These are phyloP conservation scores for Xylariaceae sp. DNA, from an alignment of 2,329 filamentous ascomycete genomes.

Conservation along the genomic window DNA sequence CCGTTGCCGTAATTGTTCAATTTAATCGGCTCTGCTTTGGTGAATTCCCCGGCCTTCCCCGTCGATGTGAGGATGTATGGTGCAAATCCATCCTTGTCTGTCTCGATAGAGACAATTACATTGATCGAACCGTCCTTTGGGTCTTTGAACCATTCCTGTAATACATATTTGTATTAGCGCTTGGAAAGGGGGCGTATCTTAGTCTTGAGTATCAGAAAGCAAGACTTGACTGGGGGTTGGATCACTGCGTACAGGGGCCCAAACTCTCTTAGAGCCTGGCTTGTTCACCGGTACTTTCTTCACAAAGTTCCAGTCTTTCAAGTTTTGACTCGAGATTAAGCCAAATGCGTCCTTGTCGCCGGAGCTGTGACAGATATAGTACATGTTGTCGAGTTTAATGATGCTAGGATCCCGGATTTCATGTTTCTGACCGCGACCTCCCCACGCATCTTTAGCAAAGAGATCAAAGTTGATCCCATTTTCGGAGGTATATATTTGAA, in stretches of 20 bases:
- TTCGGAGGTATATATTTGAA: not conserved
- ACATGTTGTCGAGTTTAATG: too few relatives aligned
- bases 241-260: too few relatives aligned
- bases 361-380: too few relatives aligned
- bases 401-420: not conserved
- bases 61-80: not conserved
- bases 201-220: too few relatives aligned
- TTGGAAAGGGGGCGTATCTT: not conserved
- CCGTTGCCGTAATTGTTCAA: not conserved
- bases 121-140: not conserved
- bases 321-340: too few relatives aligned
- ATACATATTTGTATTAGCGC: not conserved
- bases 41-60: not conserved
- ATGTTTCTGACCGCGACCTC: not conserved
- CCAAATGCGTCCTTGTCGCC: too few relatives aligned
- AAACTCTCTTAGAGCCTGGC: too few relatives aligned
- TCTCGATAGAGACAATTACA: not conserved
- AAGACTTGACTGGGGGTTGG: too few relatives aligned
- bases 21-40: not conserved
- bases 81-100: not conserved
- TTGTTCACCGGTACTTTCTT: too few relatives aligned
- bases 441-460: not conserved
- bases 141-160: constrained; percentile 1
- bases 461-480: not conserved
- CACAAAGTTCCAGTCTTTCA: too few relatives aligned